These are phyloP conservation scores for Martiniozyma asiatica DNA, from an alignment of 1,139 yeast genomes.

Conservation along the genomic window DNA sequence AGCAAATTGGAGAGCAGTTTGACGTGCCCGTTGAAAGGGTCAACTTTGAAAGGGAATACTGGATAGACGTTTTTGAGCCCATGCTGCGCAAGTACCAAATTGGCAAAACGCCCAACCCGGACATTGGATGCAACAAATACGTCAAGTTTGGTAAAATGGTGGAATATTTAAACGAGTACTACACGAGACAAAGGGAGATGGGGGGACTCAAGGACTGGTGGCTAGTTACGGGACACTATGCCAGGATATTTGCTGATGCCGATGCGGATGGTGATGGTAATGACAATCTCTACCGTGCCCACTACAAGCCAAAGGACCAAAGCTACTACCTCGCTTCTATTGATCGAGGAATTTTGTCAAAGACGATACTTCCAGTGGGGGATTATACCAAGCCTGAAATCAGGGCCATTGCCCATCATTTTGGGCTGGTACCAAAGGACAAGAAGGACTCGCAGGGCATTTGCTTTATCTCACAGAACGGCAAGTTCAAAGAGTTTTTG, in stretches of 20 bases:
- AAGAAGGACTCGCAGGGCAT: constrained; percentile 93
- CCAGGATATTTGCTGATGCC: constrained; percentile 38
- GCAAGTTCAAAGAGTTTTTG: constrained; percentile 65
- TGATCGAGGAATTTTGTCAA: constrained; percentile 31
- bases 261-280: constrained; percentile 20
- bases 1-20: constrained; percentile 45
- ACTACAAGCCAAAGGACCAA: constrained; percentile 65
- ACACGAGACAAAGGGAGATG: constrained; percentile 19
- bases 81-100: constrained; percentile 61
- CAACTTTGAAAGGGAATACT: constrained; percentile 80
- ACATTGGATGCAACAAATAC: constrained; percentile 71
- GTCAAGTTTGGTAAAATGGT: constrained; percentile 78
- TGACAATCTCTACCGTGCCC: constrained; percentile 46
- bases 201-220: constrained; percentile 62
- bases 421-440: constrained; percentile 47
- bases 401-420: constrained; percentile 47
- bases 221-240: constrained; percentile 93
- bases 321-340: constrained; percentile 78
- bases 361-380: constrained; percentile 69
- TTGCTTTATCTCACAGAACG: constrained; percentile 75
- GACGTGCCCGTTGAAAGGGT: constrained; percentile 64
- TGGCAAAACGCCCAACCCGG: constrained; percentile 93
- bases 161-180: constrained; percentile 34
- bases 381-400: constrained; percentile 64
- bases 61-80: constrained; percentile 87